Base-by-base conservation (phyloP, 1,139 yeast genomes). In the Yamadazyma membranifaciens region DNA sequence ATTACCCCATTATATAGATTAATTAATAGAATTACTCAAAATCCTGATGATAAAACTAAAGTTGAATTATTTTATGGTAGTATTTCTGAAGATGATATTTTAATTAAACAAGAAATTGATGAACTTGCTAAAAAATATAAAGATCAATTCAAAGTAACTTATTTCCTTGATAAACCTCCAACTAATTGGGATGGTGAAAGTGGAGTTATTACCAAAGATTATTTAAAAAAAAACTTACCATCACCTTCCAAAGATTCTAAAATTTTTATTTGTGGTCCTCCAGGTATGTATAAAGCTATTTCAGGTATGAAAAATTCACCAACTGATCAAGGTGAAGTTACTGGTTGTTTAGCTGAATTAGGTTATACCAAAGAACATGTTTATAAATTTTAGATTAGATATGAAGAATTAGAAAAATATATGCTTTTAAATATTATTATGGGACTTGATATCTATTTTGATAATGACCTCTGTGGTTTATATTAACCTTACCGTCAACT, bases 1-100 rank as follows among this genome's bases (percentile, higher is more conserved):
- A 86, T 89, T 56, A 86, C 97, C 26, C 98, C 98, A 54, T 87
- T 91, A 81, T 86, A 82, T 65, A 96, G 89, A 70, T 85, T 89
- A 59, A 76, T 89, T 53, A 80, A 83, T 52, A 89, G 89, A 39
- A 83, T 89, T 52, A 81, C 86, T 54, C 71, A 73, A 49, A 81
- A 87, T 57, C 91, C 94, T 15, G 73, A 70, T 33, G 96, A 88
- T 62, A 75, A 73, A 49, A 88, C 97, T 52, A 77, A 82, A 60
- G 85, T 86, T 49, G 65, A 72, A 41, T 70, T 87, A 55, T 67
- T 84, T 45, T 91, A 85, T 59, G 97, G 96, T 55, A 87, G 86
- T 56, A 83, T 86, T 47, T 75, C 81, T 37, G 81, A 77, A 49
- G 81, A 80, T 40, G 97, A 91, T 62, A 87, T 91, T 54, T 71